phyloP scores from a whole-genome alignment of 768 basidiomycete genomes.

The Trametes cingulata region DNA sequence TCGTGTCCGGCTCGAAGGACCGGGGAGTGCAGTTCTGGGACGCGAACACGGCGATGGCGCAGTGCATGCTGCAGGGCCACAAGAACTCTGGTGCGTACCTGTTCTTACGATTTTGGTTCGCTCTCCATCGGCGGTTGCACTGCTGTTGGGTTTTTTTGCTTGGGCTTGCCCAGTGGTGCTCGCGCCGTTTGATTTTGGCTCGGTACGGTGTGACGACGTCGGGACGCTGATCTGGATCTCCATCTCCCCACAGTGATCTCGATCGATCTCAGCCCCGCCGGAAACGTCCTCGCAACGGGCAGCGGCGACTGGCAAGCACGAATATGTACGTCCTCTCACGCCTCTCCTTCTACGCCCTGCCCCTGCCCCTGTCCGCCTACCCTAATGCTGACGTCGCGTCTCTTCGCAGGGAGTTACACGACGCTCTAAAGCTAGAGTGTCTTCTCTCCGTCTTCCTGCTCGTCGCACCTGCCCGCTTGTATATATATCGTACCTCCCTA shows the following conservation, averaged over 20 bases:
- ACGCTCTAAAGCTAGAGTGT: background rate
- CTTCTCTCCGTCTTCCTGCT: background rate
- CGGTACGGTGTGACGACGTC: background rate
- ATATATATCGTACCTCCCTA: background rate
- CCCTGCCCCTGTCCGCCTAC: too few species aligned
- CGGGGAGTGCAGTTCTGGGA: conserved; percentile 96
- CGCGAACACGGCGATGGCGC: conserved; percentile 72
- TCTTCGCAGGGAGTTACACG: conserved; percentile 11
- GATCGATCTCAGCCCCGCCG: conserved; percentile 65
- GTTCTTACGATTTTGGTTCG: background rate
- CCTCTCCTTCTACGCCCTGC: background rate
- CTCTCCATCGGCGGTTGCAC: background rate
- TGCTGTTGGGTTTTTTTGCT: too few species aligned
- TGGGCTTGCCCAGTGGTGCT: background rate
- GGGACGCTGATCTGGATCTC: conserved; percentile 2
- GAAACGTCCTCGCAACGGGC: conserved; percentile 65
- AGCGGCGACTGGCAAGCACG: conserved; percentile 72
- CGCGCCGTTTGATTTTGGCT: background rate
- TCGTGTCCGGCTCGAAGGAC: conserved; percentile 95
- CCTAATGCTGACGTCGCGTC: background rate
- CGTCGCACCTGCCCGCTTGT: background rate
- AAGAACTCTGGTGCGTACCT: conserved; percentile 61
- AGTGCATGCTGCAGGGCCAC: conserved; percentile 88
- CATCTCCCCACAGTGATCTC: conserved; percentile 55
- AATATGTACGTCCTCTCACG: conserved; percentile 52